Conservation (phyloP, 768 basidiomycete genomes). For the Kondoa subrosea region DNA sequence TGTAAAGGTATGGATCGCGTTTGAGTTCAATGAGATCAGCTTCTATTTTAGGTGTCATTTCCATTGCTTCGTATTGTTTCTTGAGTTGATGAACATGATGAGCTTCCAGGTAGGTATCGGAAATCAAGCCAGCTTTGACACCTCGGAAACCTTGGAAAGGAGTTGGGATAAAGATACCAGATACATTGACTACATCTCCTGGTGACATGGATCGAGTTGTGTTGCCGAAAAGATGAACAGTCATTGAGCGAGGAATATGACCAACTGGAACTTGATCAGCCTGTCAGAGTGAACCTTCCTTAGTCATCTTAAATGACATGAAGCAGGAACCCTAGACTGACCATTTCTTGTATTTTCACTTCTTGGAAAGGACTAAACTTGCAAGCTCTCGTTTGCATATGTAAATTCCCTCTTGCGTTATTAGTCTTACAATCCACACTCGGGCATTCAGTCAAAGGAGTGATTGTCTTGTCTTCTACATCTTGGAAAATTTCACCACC, state of each 20-base stretch:
- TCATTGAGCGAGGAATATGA: conserved; percentile 97
- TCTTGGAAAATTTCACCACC: conserved; percentile 98
- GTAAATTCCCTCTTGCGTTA: conserved; percentile 66
- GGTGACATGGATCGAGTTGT: conserved; percentile 83
- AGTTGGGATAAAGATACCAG: conserved; percentile 92
- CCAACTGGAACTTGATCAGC: conserved; percentile 99
- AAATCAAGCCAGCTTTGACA: conserved; percentile 83
- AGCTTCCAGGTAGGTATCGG: conserved; percentile 87
- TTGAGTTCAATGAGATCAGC: conserved; percentile 51
- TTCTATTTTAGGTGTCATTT: conserved; percentile 68
- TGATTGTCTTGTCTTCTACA: conserved; percentile 76
- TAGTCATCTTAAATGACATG: not conserved
- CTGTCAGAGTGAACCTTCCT: conserved; percentile 34
- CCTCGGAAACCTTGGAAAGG: conserved; percentile 97
- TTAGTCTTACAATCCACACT: conserved; percentile 71
- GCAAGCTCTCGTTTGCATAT: conserved; percentile 97
- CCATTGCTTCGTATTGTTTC: conserved; percentile 92
- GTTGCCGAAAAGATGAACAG: conserved; percentile 77
- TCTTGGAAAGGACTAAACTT: conserved; percentile 97
- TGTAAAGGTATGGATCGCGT: conserved; percentile 62
- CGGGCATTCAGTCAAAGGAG: conserved; percentile 72
- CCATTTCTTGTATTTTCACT: conserved; percentile 98
- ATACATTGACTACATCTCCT: conserved; percentile 83
- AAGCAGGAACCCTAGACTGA: conserved; percentile 29
- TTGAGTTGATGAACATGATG: conserved; percentile 86